phyloP scores from a whole-genome alignment of 371 early-diverging fungal genomes.

The Cladochytrium tenue region DNA sequence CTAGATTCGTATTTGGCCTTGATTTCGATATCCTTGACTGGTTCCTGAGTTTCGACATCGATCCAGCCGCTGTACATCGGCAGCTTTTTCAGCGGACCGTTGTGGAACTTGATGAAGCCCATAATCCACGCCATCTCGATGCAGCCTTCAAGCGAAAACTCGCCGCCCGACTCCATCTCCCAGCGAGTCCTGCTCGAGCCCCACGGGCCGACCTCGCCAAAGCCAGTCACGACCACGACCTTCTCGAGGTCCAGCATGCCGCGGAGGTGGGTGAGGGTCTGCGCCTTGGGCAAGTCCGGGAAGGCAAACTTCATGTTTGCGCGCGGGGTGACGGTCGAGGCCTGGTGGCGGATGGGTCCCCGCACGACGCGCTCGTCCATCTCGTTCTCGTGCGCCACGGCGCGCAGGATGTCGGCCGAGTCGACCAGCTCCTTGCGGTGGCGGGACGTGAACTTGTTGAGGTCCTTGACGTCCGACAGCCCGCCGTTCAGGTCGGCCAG shows the following conservation, averaged over 20 bases:
- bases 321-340: constrained; percentile 71
- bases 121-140: constrained; percentile 97
- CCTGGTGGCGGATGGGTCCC: constrained; percentile 77
- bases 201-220: constrained; percentile 93
- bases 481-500: constrained; percentile 95
- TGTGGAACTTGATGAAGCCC: constrained; percentile 90
- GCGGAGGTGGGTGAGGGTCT: constrained; percentile 73
- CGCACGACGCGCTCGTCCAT: constrained; percentile 77
- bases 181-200: constrained; percentile 94
- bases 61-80: constrained; percentile 91
- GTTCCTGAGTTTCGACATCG: constrained; percentile 85
- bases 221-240: constrained; percentile 92
- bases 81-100: constrained; percentile 79
- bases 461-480: constrained; percentile 78
- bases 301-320: constrained; percentile 93
- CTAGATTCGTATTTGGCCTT: constrained; percentile 91
- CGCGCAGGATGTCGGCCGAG: constrained; percentile 83
- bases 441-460: constrained; percentile 72
- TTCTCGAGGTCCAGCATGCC: constrained; percentile 91
- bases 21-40: constrained; percentile 88
- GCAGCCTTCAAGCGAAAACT: constrained; percentile 93
- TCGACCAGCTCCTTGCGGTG: constrained; percentile 79
- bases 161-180: constrained; percentile 89
- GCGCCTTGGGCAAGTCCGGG: constrained; percentile 68
- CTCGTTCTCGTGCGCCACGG: constrained; percentile 75